A percentile compares a stretch with the other conserved stretches of the same genome.
Conservation (phyloP, 805 yeast species). For the Yarrowia osloensis region DNA sequence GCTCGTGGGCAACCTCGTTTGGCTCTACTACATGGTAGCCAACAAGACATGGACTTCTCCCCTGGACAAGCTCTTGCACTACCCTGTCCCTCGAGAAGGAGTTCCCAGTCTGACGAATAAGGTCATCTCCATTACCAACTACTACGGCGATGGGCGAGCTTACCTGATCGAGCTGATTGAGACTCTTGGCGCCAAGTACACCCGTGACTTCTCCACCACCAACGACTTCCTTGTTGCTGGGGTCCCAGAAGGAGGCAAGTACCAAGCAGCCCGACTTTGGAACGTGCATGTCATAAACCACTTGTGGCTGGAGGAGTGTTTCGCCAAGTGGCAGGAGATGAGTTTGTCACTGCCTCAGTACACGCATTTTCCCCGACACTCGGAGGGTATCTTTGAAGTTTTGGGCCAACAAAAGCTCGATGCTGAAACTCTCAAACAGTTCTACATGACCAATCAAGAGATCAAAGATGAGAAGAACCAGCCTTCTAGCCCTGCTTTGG, state of each 20-base stretch:
- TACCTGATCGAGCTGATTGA: constrained; percentile 66
- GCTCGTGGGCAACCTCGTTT: constrained; percentile 65
- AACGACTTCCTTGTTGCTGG: constrained; percentile 77
- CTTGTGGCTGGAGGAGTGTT: constrained; percentile 86
- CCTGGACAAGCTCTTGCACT: constrained; percentile 57
- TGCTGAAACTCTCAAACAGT: constrained; percentile 46
- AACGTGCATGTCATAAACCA: constrained; percentile 67
- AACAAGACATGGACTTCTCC: constrained; percentile 61
- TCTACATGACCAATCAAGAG: constrained; percentile 42
- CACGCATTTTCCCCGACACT: constrained; percentile 48
- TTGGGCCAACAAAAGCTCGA: constrained; percentile 57
- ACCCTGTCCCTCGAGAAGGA: constrained; percentile 61
- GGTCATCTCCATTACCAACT: constrained; percentile 71
- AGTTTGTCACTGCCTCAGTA: constrained; percentile 53
- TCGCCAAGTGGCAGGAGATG: constrained; percentile 57
- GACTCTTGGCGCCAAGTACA: constrained; percentile 74
- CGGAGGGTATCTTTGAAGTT: constrained; percentile 47
- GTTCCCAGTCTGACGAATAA: constrained; percentile 57
- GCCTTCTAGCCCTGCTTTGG: constrained; percentile 13
- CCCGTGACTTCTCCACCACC: constrained; percentile 59
- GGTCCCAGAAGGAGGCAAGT: constrained; percentile 69
- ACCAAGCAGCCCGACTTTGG: constrained; percentile 74
- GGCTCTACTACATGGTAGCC: constrained; percentile 72
- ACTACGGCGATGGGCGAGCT: constrained; percentile 78
- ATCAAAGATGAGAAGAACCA: constrained; percentile 22